These are phyloP conservation scores for Escallonia rubra DNA, from an alignment of 129 eudicot species.

Conservation along the genomic window DNA sequence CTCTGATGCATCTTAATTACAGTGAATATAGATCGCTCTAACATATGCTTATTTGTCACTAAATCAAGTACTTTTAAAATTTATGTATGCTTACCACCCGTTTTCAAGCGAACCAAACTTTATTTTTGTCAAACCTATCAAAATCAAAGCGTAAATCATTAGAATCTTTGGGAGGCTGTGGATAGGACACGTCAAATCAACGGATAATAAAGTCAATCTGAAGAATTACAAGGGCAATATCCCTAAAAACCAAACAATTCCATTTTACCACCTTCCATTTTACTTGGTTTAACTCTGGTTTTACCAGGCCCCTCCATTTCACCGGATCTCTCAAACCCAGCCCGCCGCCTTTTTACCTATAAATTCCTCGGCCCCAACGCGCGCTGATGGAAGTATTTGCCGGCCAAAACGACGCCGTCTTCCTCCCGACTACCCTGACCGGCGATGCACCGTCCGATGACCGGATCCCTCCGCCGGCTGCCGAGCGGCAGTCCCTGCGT, in stretches of 20 bases:
- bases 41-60: too few species aligned
- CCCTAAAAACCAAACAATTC: neutral
- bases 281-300: neutral
- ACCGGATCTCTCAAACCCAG: slow-evolving; percentile 20
- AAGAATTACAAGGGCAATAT: neutral
- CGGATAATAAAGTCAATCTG: too few species aligned
- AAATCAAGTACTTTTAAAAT: too few species aligned
- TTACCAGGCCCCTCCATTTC: slow-evolving; percentile 20
- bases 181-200: too few species aligned
- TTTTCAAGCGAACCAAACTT: too few species aligned
- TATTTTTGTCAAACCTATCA: too few species aligned
- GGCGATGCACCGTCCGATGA: slow-evolving; percentile 10
- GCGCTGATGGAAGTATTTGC: slow-evolving; percentile 31
- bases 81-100: too few species aligned
- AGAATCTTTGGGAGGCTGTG: too few species aligned
- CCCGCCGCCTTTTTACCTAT: slow-evolving; percentile 24
- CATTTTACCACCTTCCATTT: neutral
- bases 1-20: too few species aligned
- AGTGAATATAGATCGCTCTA: too few species aligned
- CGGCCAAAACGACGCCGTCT: slow-evolving; percentile 41
- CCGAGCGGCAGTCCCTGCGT: slow-evolving; percentile 12
- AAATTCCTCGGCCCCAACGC: slow-evolving; percentile 13
- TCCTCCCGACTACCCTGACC: slow-evolving; percentile 17
- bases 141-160: too few species aligned
- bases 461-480: slow-evolving; percentile 14